Percentiles rank a stretch among this genome's conserved stretches.
These are phyloP conservation scores for Carpinus fangiana DNA, from an alignment of 306 rosid genomes.

Conservation along the genomic window DNA sequence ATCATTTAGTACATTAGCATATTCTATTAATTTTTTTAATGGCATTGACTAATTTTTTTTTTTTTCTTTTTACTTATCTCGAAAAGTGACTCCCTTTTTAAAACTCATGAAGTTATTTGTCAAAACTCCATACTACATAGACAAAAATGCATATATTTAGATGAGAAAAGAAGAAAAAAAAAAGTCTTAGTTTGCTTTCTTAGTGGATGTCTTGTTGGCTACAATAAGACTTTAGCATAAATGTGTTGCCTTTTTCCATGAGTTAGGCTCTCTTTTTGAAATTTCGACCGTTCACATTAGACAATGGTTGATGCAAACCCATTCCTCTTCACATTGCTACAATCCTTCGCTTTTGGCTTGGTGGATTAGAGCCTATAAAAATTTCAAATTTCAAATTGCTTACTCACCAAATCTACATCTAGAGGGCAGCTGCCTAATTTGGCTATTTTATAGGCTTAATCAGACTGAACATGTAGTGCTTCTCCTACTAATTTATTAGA, in stretches of 20 bases:
- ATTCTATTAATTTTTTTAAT: no score
- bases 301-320: no score
- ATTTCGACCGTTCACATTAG: slow-evolving; percentile 16
- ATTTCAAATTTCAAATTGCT: not conserved
- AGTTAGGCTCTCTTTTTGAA: slow-evolving; percentile 44
- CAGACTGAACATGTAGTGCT: not conserved
- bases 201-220: slow-evolving; percentile 26
- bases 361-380: no score
- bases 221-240: slow-evolving; percentile 13
- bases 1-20: no score
- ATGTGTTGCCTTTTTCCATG: slow-evolving; percentile 14
- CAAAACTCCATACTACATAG: no score
- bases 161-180: not conserved
- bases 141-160: not conserved
- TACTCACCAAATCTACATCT: no score
- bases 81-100: no score
- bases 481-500: not conserved
- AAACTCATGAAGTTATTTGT: no score
- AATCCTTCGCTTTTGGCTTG: no score
- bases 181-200: slow-evolving; percentile 27
- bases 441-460: not conserved
- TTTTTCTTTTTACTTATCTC: no score
- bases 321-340: not conserved
- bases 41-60: no score
- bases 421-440: no score